Conservation (phyloP, 768 basidiomycete species). For the Psilocybe tampanensis region DNA sequence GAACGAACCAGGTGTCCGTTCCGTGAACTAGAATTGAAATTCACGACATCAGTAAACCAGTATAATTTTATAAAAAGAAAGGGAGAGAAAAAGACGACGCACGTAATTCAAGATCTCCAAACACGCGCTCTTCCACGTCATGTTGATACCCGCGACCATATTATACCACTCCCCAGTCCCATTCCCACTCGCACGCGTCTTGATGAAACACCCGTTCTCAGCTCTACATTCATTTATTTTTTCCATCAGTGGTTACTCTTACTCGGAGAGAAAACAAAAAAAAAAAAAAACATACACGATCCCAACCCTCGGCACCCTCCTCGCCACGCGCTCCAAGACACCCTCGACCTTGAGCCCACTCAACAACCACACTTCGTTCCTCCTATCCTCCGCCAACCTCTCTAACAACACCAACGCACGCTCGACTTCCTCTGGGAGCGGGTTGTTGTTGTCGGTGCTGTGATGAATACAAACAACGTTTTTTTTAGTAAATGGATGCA, state of each 20-base stretch:
- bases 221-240: too few relatives aligned
- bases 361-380: conserved; percentile 82
- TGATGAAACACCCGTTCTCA: conserved; percentile 91
- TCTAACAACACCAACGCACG: conserved; percentile 54
- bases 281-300: conserved; percentile 59
- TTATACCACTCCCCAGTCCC: conserved; percentile 62
- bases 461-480: too few relatives aligned
- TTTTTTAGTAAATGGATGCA: too few relatives aligned
- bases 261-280: too few relatives aligned
- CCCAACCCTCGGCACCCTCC: conserved; percentile 68
- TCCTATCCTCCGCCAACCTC: conserved; percentile 58
- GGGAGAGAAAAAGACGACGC: conserved; percentile 30
- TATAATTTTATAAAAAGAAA: background rate
- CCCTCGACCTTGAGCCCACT: conserved; percentile 72
- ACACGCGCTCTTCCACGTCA: conserved; percentile 81
- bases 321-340: conserved; percentile 64
- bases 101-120: conserved; percentile 86
- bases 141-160: conserved; percentile 77
- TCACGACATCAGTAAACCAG: background rate
- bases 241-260: too few relatives aligned
- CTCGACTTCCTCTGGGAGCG: conserved; percentile 27
- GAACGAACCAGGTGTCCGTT: conserved; percentile 85
- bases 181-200: conserved; percentile 38
- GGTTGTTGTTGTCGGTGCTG: background rate
- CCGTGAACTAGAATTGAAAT: conserved; percentile 62